These are phyloP conservation scores for Gnetum montanum DNA, from an alignment of 75 land plant species.

Conservation along the genomic window DNA sequence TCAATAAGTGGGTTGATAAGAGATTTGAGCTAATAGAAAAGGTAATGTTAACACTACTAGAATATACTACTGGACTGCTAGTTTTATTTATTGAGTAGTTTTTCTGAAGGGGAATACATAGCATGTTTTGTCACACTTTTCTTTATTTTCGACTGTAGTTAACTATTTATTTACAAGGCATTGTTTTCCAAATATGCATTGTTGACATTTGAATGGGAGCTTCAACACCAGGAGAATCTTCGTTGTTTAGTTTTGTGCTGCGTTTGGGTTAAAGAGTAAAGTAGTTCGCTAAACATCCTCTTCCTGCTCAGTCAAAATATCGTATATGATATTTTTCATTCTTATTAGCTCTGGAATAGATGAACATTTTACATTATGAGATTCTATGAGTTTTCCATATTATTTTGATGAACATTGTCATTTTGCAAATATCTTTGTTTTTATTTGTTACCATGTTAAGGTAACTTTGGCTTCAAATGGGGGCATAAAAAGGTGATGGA, in stretches of 20 bases:
- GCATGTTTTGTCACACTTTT: neutral
- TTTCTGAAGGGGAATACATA: neutral
- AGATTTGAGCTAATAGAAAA: neutral
- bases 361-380: too few relatives aligned
- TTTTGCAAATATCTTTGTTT: too few relatives aligned
- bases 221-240: neutral
- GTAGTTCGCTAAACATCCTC: too few relatives aligned
- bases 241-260: neutral
- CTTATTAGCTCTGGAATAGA: too few relatives aligned
- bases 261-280: neutral
- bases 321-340: too few relatives aligned
- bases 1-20: slow-evolving; percentile 7
- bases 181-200: neutral
- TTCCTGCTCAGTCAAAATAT: too few relatives aligned
- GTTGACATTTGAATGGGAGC: neutral
- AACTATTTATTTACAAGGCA: neutral
- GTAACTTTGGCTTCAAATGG: too few relatives aligned
- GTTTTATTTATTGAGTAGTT: neutral
- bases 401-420: too few relatives aligned
- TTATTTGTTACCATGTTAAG: too few relatives aligned
- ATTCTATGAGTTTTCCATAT: too few relatives aligned
- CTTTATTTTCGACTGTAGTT: too few relatives aligned
- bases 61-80: neutral
- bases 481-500: too few relatives aligned
- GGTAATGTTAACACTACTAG: neutral